Percentiles rank a stretch among this genome's conserved stretches.
Evolutionary conservation across 1,284 basidiomycete species (phyloP).

Genomic region (Puccinia polysora): DNA sequence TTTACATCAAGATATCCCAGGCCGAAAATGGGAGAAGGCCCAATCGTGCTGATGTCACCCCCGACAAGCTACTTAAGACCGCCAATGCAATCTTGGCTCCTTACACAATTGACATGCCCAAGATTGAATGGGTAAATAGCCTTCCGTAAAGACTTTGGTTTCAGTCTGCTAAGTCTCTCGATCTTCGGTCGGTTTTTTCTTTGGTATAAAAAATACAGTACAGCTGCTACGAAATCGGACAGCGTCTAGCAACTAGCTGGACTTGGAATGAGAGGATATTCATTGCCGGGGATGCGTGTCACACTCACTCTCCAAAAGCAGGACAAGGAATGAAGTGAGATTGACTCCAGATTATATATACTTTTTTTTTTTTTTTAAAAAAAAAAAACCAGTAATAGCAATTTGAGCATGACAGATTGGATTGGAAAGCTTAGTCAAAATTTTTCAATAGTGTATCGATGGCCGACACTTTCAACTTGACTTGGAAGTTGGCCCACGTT

Average conservation of each 20-base stretch:
- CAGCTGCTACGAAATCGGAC: conserved; percentile 58
- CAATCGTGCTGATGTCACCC: conserved; percentile 19
- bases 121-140: conserved; percentile 2
- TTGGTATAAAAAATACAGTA: conserved; percentile 44
- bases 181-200: conserved; percentile 52
- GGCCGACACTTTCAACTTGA: conserved; percentile 67
- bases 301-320: conserved; percentile 75
- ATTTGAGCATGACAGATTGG: not conserved
- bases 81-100: no score
- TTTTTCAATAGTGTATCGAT: conserved; percentile 53
- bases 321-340: conserved; percentile 60
- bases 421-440: conserved; percentile 23
- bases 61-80: no score
- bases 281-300: conserved; percentile 70
- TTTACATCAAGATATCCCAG: conserved; percentile 68
- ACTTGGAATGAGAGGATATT: conserved; percentile 67
- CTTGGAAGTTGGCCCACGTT: conserved; percentile 71
- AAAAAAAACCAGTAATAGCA: no score
- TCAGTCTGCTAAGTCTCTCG: not conserved
- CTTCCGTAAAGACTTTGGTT: not conserved
- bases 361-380: not conserved
- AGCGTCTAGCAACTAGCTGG: conserved; percentile 68
- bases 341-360: not conserved
- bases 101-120: no score
- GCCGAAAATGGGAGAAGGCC: conserved; percentile 46